Evolutionary conservation across 1,284 basidiomycete species (phyloP).

Genomic region (Apiotrichum montevideense): DNA sequence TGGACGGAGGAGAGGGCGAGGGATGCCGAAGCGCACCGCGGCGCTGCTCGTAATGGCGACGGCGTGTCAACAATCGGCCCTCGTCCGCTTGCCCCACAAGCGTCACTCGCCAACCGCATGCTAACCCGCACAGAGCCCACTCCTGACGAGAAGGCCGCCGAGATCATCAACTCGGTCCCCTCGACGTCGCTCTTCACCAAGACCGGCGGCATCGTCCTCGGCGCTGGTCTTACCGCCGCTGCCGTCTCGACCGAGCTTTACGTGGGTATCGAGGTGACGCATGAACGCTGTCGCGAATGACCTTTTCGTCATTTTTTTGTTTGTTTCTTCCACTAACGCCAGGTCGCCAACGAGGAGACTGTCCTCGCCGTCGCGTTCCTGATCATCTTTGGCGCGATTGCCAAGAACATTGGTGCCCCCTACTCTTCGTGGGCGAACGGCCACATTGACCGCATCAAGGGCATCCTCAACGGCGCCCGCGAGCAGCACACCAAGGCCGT

Average conservation of each 20-base stretch:
- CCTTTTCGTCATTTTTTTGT: too few relatives aligned
- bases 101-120: not conserved
- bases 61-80: too few relatives aligned
- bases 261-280: conserved; percentile 45
- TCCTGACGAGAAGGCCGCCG: conserved; percentile 82
- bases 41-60: too few relatives aligned
- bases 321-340: not conserved
- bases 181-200: conserved; percentile 90
- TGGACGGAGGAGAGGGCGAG: not conserved
- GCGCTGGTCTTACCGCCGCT: conserved; percentile 80
- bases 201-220: conserved; percentile 84
- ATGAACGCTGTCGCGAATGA: too few relatives aligned
- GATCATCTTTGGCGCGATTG: conserved; percentile 81
- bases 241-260: conserved; percentile 97
- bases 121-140: conserved; percentile 43
- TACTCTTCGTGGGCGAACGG: conserved; percentile 90
- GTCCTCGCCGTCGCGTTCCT: conserved; percentile 75
- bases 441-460: conserved; percentile 76
- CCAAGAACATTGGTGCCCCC: conserved; percentile 70
- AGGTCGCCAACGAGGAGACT: conserved; percentile 87
- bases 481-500: conserved; percentile 89
- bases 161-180: conserved; percentile 87
- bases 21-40: not conserved
- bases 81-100: not conserved
- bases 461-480: conserved; percentile 74